phyloP scores from a whole-genome alignment of 768 basidiomycete species.

The Kwoniella dendrophila region DNA sequence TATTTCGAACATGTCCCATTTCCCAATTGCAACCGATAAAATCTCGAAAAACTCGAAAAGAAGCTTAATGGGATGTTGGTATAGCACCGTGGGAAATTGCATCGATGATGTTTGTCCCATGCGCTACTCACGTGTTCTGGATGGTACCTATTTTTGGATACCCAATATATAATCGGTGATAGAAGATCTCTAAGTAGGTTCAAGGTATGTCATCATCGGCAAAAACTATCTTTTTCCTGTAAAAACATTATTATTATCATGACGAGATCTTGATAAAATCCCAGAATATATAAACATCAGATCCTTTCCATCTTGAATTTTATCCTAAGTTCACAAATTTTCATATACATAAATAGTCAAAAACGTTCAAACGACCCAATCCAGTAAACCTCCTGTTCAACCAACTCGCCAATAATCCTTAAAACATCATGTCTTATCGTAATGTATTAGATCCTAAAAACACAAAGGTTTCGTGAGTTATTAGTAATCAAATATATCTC shows the following conservation, averaged over 20 bases:
- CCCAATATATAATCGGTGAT: not conserved
- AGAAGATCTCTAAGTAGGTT: not conserved
- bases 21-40: not conserved
- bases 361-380: not conserved
- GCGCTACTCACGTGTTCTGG: not conserved
- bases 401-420: not conserved
- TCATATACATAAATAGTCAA: not conserved
- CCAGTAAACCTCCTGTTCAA: too few species aligned
- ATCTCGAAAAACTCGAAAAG: constrained; percentile 19
- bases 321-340: not conserved
- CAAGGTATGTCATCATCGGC: constrained; percentile 1
- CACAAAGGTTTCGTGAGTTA: constrained; percentile 11
- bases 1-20: not conserved
- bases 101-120: not conserved
- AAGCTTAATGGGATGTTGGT: not conserved
- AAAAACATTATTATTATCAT: not conserved
- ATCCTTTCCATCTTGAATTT: not conserved
- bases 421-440: constrained; percentile 14
- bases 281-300: not conserved
- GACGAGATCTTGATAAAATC: not conserved
- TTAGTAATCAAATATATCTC: not conserved
- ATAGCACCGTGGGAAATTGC: constrained; percentile 15
- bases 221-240: too few species aligned
- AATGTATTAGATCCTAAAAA: constrained; percentile 17
- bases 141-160: not conserved